Percentiles rank a stretch among this genome's conserved stretches.
These are phyloP conservation scores for Trichophaea hybrida DNA, from an alignment of 2,329 filamentous ascomycete species.

Conservation along the genomic window DNA sequence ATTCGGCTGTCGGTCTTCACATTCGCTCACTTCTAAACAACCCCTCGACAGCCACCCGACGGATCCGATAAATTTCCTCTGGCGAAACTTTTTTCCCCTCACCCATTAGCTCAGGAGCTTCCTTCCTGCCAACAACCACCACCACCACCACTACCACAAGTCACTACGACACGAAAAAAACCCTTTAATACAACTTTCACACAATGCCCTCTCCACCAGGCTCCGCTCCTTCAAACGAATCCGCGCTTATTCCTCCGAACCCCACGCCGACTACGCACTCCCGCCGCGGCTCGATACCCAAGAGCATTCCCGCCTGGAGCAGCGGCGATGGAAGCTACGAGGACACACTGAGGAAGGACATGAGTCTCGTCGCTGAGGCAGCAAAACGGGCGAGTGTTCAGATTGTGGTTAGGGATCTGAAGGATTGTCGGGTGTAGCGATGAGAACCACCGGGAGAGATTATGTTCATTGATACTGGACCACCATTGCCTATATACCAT, in stretches of 20 bases:
- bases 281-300: conserved; percentile 22
- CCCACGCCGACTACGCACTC: conserved; percentile 21
- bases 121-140: neutral
- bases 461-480: neutral
- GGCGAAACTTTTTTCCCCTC: too few species aligned
- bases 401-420: conserved; percentile 73
- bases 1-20: too few species aligned
- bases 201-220: neutral
- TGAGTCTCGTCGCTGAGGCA: conserved; percentile 77
- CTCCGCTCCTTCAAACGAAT: neutral
- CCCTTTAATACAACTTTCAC: neutral
- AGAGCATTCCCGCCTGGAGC: conserved; percentile 14
- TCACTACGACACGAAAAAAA: neutral
- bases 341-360: conserved; percentile 20
- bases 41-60: too few species aligned
- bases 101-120: neutral
- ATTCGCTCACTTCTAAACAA: too few species aligned
- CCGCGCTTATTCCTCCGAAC: conserved; percentile 10
- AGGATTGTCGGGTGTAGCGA: conserved; percentile 48
- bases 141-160: conserved; percentile 11
- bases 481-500: neutral
- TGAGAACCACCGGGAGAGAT: neutral
- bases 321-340: conserved; percentile 10
- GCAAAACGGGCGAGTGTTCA: conserved; percentile 87
- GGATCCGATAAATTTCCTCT: too few species aligned